phyloP scores from a whole-genome alignment of 345 rosid genomes.

The Gossypium turneri region DNA sequence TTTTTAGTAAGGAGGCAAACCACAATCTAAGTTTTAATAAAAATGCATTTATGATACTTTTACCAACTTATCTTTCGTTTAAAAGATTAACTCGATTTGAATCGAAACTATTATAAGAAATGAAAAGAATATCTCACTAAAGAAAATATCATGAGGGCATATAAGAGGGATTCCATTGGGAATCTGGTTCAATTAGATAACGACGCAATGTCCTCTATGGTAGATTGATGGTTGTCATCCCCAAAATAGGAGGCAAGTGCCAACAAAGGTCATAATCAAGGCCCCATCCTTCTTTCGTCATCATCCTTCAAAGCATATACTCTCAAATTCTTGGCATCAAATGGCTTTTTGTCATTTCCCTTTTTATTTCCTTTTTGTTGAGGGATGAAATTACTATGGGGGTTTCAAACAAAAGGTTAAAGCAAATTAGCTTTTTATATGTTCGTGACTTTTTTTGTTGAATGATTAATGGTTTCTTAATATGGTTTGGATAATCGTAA shows the following conservation, averaged over 20 bases:
- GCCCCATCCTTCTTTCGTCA: no score
- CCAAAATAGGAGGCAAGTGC: neutral
- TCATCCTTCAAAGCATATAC: neutral
- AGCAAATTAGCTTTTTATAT: no score
- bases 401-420: no score
- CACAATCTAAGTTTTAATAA: no score
- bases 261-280: constrained; percentile 1
- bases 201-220: neutral
- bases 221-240: neutral
- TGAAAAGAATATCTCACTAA: no score
- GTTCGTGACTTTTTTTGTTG: no score
- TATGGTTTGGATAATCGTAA: no score
- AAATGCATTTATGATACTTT: rapidly evolving
- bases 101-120: no score
- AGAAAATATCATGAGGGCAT: neutral
- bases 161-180: neutral
- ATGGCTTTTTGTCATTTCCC: neutral
- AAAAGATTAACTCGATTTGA: no score
- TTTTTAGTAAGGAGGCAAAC: rapidly evolving
- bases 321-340: neutral
- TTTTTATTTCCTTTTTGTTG: neutral
- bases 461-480: no score
- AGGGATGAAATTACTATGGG: neutral
- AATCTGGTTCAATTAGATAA: neutral
- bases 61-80: no score